Conservation (phyloP, 2,329 filamentous ascomycete species). For the Cladobotryum protrusum region DNA sequence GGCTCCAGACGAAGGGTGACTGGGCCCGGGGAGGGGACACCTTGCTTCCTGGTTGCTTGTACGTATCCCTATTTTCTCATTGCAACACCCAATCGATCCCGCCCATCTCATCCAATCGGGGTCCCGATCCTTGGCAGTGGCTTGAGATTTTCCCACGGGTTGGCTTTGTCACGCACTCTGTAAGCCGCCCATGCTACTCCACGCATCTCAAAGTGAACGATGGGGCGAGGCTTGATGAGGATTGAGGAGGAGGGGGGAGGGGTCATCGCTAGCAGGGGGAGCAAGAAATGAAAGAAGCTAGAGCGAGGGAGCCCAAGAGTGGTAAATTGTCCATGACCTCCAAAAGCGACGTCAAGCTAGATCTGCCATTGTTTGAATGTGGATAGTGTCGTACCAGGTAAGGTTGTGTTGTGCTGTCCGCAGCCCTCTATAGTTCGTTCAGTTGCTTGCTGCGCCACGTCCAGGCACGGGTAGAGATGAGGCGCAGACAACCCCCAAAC, state of each 20-base stretch:
- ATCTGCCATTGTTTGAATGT: too few species aligned
- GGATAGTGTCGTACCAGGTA: too few species aligned
- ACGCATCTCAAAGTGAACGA: too few species aligned
- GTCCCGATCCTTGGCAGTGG: neutral
- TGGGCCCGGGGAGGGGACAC: too few species aligned
- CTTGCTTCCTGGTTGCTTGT: neutral
- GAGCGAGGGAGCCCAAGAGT: neutral
- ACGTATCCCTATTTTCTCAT: neutral
- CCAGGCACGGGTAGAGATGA: conserved; percentile 10
- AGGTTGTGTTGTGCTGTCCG: too few species aligned
- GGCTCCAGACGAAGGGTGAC: too few species aligned
- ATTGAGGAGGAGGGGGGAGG: neutral
- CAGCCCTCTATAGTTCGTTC: too few species aligned
- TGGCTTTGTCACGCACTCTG: neutral
- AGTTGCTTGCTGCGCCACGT: conserved; percentile 7
- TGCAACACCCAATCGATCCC: neutral
- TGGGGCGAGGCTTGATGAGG: too few species aligned
- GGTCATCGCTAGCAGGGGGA: neutral
- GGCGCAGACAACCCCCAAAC: conserved; percentile 8
- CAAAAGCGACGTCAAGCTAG: too few species aligned
- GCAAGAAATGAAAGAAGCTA: neutral
- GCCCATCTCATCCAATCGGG: neutral
- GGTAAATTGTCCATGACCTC: neutral
- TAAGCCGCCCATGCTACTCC: neutral
- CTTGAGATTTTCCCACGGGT: neutral